Conservation (phyloP, 2,329 filamentous ascomycete species). For the Ceratocystis destructans region DNA sequence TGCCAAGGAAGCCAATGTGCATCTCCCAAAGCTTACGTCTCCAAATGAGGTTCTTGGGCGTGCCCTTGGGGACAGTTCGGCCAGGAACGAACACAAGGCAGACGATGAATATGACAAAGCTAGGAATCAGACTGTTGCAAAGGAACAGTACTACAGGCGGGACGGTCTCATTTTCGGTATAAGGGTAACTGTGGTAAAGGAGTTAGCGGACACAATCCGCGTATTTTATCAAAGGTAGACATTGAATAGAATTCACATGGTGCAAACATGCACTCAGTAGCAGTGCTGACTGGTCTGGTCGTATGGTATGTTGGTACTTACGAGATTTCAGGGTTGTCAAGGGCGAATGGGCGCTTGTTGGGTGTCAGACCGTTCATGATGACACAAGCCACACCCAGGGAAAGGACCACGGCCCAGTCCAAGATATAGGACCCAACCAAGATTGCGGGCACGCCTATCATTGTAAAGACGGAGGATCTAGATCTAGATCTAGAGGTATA, state of each 20-base stretch:
- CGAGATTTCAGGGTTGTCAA: slow-evolving; percentile 54
- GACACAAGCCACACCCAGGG: slow-evolving; percentile 42
- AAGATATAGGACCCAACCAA: slow-evolving; percentile 52
- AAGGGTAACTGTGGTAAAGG: slow-evolving; percentile 45
- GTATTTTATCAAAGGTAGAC: background rate
- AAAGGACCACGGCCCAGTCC: slow-evolving; percentile 59
- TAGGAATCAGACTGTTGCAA: slow-evolving; percentile 50
- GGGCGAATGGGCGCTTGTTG: slow-evolving; percentile 56
- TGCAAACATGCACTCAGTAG: background rate
- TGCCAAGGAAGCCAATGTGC: slow-evolving; percentile 71
- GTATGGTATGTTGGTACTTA: slow-evolving; percentile 13
- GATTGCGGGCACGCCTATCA: slow-evolving; percentile 20
- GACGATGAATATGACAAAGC: slow-evolving; percentile 52
- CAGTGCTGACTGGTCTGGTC: background rate
- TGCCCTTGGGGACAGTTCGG: slow-evolving; percentile 47
- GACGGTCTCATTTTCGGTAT: slow-evolving; percentile 56
- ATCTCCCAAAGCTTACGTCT: slow-evolving; percentile 81
- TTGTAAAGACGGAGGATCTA: background rate
- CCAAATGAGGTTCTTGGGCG: slow-evolving; percentile 54
- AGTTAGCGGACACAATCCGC: background rate
- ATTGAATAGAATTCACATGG: background rate
- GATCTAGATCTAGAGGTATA: background rate
- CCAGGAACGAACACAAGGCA: slow-evolving; percentile 60
- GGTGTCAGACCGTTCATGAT: slow-evolving; percentile 48
- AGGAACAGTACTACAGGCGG: slow-evolving; percentile 52